Evolutionary conservation across 2,329 filamentous ascomycete genomes (phyloP).

Genomic region (Chaetomium sp.): DNA sequence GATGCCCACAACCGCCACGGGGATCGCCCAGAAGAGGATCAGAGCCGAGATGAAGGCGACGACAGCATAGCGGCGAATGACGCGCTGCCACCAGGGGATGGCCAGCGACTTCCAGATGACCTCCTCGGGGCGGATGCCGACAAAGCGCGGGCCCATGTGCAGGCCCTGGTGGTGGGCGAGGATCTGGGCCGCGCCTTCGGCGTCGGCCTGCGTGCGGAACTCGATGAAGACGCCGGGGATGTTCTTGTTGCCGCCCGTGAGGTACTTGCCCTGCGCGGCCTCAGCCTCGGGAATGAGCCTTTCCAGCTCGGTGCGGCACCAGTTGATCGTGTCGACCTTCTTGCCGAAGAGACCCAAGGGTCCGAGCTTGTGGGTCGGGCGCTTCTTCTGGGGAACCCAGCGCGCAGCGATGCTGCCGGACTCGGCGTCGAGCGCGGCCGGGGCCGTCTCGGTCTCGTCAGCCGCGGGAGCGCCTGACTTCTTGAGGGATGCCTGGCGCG

Average conservation of each 20-base stretch:
- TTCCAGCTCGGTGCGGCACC: conserved; percentile 72
- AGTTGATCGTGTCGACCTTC: conserved; percentile 92
- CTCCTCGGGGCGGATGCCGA: conserved; percentile 75
- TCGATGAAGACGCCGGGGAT: conserved; percentile 84
- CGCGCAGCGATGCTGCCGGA: conserved; percentile 65
- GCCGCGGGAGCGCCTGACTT: conserved; percentile 55
- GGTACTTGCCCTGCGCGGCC: conserved; percentile 60
- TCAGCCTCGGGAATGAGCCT: conserved; percentile 67
- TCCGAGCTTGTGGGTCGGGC: conserved; percentile 69
- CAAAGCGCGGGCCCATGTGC: conserved; percentile 79
- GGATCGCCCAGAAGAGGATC: conserved; percentile 80
- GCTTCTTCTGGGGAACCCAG: conserved; percentile 66
- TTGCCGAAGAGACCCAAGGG: conserved; percentile 65
- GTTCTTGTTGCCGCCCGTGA: conserved; percentile 55
- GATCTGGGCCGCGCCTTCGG: conserved; percentile 80
- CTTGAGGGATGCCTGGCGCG: conserved; percentile 61
- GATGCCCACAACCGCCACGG: conserved; percentile 71
- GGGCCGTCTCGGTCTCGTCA: conserved; percentile 35
- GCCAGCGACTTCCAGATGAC: conserved; percentile 82
- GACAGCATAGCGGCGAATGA: conserved; percentile 64
- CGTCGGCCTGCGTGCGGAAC: conserved; percentile 74
- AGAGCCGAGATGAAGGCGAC: conserved; percentile 66
- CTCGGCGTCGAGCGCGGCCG: conserved; percentile 54
- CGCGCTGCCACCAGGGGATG: conserved; percentile 79
- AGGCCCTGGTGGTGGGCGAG: conserved; percentile 80